Conservation (phyloP, 345 rosid species). For the Linum lewisii region DNA sequence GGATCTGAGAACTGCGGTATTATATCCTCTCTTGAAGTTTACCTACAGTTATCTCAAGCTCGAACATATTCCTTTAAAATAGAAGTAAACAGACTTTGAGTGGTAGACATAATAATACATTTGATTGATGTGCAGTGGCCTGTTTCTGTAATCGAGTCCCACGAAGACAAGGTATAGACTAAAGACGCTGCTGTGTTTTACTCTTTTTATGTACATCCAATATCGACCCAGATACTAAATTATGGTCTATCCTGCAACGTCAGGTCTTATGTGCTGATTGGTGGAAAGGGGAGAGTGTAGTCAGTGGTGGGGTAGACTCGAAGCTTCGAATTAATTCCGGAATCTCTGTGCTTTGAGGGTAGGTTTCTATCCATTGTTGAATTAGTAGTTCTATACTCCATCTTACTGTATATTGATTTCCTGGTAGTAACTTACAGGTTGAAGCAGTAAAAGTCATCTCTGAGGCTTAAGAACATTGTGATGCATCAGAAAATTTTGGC, state of each 20-base stretch:
- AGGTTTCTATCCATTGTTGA: background rate
- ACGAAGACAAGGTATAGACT: conserved; percentile 61
- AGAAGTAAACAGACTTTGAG: background rate
- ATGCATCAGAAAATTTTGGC: background rate
- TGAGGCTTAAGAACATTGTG: background rate
- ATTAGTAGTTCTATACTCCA: too few relatives aligned
- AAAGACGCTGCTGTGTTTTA: background rate
- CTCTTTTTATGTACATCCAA: conserved; percentile 2
- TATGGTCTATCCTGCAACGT: background rate
- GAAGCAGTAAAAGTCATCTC: too few relatives aligned
- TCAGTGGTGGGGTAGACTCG: conserved; percentile 88
- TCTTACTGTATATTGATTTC: too few relatives aligned
- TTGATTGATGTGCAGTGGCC: conserved; percentile 77
- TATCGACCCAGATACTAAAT: background rate
- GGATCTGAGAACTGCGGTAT: conserved; percentile 99
- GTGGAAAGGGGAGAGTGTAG: conserved; percentile 78
- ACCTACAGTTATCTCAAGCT: background rate
- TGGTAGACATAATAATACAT: background rate
- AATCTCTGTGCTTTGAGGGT: conserved; percentile 45
- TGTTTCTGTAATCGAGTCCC: conserved; percentile 61
- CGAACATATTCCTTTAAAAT: conserved; percentile 2
- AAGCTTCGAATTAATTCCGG: conserved; percentile 68
- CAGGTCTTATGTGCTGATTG: conserved; percentile 93
- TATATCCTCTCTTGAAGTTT: conserved; percentile 11
- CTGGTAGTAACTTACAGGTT: too few relatives aligned